phyloP scores from a whole-genome alignment of 805 yeast species.

The Kuraishia capsulata region DNA sequence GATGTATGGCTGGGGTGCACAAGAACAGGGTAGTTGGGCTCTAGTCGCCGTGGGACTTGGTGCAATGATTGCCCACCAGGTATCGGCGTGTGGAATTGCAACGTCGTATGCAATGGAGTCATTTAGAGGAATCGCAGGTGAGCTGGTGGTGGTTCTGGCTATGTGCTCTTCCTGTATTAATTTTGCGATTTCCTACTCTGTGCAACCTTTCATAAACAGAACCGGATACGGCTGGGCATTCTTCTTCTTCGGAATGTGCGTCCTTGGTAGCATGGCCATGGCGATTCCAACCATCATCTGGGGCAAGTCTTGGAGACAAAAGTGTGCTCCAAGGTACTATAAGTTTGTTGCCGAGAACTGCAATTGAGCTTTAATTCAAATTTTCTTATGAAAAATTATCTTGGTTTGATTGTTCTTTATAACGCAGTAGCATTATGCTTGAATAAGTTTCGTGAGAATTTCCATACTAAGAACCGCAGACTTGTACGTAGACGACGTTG shows the following conservation, averaged over 20 bases:
- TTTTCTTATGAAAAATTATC: too few relatives aligned
- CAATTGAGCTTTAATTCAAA: too few relatives aligned
- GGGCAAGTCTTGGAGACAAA: constrained; percentile 27
- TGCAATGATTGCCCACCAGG: constrained; percentile 8
- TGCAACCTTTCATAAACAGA: constrained; percentile 8
- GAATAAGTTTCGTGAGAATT: too few relatives aligned
- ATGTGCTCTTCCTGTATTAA: constrained; percentile 9
- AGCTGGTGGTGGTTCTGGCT: constrained; percentile 6
- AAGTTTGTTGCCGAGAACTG: constrained; percentile 4
- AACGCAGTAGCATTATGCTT: too few relatives aligned
- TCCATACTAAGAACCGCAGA: too few relatives aligned
- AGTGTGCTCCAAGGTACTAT: constrained; percentile 10
- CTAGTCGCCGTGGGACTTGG: constrained; percentile 8
- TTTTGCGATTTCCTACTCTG: constrained; percentile 8
- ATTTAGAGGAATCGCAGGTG: constrained; percentile 8
- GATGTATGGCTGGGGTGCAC: constrained; percentile 11
- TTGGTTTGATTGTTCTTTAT: too few relatives aligned
- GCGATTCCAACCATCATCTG: constrained; percentile 25
- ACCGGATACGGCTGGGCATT: constrained; percentile 9
- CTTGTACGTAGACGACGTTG: too few relatives aligned
- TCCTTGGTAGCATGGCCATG: constrained; percentile 24
- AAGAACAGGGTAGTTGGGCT: constrained; percentile 6
- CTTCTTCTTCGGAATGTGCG: constrained; percentile 23
- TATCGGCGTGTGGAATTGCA: constrained; percentile 7
- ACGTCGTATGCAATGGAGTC: constrained; percentile 8